Percentiles rank a stretch among this genome's conserved stretches.
phyloP scores from a whole-genome alignment of 257 asterid genomes.

The Gentiana straminea region DNA sequence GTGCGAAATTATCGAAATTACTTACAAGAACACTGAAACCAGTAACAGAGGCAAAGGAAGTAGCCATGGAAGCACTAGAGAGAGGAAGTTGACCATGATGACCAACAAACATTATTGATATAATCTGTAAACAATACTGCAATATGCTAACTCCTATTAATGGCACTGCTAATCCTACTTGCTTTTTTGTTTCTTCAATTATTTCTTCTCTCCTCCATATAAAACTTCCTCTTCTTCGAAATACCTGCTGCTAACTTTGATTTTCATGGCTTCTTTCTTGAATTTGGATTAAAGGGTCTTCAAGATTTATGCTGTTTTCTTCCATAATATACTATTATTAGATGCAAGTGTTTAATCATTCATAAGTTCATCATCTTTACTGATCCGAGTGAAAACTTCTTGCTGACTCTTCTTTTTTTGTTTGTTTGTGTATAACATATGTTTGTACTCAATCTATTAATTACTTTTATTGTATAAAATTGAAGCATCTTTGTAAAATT shows the following conservation, averaged over 20 bases:
- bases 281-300: slow-evolving; percentile 13
- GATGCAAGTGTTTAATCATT: too few species aligned
- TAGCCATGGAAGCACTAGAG: slow-evolving; percentile 62
- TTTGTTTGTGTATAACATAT: too few species aligned
- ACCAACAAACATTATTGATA: slow-evolving; percentile 63
- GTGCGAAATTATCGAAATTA: background rate
- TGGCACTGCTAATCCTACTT: slow-evolving; percentile 43
- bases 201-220: slow-evolving; percentile 11
- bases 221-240: background rate
- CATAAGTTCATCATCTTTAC: too few species aligned
- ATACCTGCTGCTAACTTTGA: slow-evolving; percentile 1
- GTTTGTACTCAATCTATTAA: too few species aligned
- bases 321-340: slow-evolving; percentile 10
- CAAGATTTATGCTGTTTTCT: slow-evolving; percentile 3
- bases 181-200: slow-evolving; percentile 35
- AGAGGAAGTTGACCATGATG: slow-evolving; percentile 49
- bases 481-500: too few species aligned
- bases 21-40: slow-evolving; percentile 56
- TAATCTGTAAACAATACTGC: slow-evolving; percentile 43
- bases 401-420: too few species aligned
- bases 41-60: slow-evolving; percentile 56
- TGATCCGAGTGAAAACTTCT: too few species aligned
- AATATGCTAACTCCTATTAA: slow-evolving; percentile 48
- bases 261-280: slow-evolving; percentile 9
- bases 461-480: too few species aligned